Base-by-base conservation (phyloP, 495 filamentous ascomycete species). In the Xylaria bambusicola region DNA sequence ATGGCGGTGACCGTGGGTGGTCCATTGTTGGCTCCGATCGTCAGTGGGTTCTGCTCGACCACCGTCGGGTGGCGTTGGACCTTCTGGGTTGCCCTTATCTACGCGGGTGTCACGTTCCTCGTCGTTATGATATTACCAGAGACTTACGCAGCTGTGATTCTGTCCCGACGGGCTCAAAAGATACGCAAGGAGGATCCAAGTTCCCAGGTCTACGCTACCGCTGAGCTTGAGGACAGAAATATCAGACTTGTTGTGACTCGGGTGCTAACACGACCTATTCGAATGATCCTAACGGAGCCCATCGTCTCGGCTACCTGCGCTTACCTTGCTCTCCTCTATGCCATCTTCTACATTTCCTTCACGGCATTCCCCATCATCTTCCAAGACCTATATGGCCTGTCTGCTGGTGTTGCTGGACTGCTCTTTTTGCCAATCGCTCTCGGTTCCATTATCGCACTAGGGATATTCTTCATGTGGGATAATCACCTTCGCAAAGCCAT, bases 11-110 rank as follows among this genome's bases (percentile, higher is more conserved):
- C 82, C 12, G 83, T 79, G 49, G 73, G 82, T 51, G 84, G 84
- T 6, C 84, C 84, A 12, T 76, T 81, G 24, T 61, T 86, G 10
- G 79, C 79, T 1, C 84, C 84, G 3, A 75, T 82, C 13, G 81
- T 87, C 44, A 80, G 81, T n/a, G 84, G 82, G 1, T 82, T 75
- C 56, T 66, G 78, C 8, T 73, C 79, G 3, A 70, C 73, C 6
- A n/a, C n/a, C n/a, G 55, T 27, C 3, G 68, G 77, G 42, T 84
- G 82, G 82, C 69, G 80, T 24, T 84, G 82, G 79, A 71, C 72
- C 0, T 82, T 82, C 41, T 77, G 80, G 58, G 75, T 82, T 29
- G 75, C 73, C 38, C 57, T 83, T 8, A 82, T 84, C 10, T 45
- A 80, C 8, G 71, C 74, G 40, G 76, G 77, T 13, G 45, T 65